Evolutionary conservation across 805 yeast genomes (phyloP).

Genomic region (Yamadazyma paraphyllophila): DNA sequence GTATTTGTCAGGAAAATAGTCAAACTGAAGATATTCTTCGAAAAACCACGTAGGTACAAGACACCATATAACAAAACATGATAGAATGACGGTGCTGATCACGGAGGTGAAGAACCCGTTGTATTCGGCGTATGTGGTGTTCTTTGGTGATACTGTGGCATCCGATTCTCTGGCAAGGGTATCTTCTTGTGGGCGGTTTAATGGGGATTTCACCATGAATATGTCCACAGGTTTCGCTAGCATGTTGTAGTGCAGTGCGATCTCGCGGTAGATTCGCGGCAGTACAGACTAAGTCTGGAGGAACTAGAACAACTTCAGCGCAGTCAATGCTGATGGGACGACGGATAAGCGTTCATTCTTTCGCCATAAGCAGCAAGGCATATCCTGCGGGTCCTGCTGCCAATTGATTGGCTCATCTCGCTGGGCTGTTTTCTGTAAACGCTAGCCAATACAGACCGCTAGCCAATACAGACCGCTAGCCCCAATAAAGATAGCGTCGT

Average conservation of each 20-base stretch:
- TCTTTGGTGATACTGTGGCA: conserved; percentile 52
- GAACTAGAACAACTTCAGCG: too few relatives aligned
- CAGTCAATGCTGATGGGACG: too few relatives aligned
- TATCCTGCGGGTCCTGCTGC: too few relatives aligned
- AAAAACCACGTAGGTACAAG: conserved; percentile 60
- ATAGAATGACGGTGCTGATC: conserved; percentile 54
- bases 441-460: too few relatives aligned
- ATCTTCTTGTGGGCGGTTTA: conserved; percentile 29
- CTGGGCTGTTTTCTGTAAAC: too few relatives aligned
- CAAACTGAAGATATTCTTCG: conserved; percentile 48
- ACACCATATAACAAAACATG: conserved; percentile 71
- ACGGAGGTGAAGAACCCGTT: conserved; percentile 84
- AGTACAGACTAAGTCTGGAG: too few relatives aligned
- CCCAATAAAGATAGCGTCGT: not conserved
- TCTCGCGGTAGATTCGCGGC: too few relatives aligned
- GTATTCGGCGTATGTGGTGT: conserved; percentile 69
- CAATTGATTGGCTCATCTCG: too few relatives aligned
- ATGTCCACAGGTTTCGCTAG: conserved; percentile 1
- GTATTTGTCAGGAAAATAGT: conserved; percentile 83
- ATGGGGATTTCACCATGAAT: not conserved
- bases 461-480: too few relatives aligned
- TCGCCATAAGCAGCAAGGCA: too few relatives aligned
- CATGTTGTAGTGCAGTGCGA: not conserved
- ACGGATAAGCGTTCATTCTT: too few relatives aligned
- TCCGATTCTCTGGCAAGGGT: conserved; percentile 63